Base-by-base conservation (phyloP, 441 rosid species). In the Populus hybrid region DNA sequence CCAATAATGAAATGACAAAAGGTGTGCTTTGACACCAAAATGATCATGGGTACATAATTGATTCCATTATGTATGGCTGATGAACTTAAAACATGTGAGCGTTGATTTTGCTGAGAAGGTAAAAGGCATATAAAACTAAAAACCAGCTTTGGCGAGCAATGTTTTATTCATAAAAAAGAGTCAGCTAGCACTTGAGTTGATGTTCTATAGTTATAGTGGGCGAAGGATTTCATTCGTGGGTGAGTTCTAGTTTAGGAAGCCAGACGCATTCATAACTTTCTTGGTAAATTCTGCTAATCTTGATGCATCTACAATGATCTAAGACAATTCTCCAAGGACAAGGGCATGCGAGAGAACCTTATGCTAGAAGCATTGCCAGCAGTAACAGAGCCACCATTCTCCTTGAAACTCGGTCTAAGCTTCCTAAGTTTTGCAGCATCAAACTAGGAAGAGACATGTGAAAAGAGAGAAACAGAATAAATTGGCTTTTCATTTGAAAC, bases 311-410 rank as follows among this genome's bases (percentile, higher is more conserved):
- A 5, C 20, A 46, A 14, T 46, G 57, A 46, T 46, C 57, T 46
- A 46, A 46, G 1, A 14, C 18, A 46, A 46, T 14, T 46, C 20
- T 46, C 57, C 57, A 46, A 12, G 20, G 57, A 46, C 57, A 46
- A 46, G 57, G 57, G 57, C 57, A 1, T 1, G 57, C 14, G 57
- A 46, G 57, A 46, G 57, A 40, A 95, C 99, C 99, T 94, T 86
- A 92, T 92, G 83, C 78, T 92, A 80, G 99, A 94, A 82, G 99
- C 97, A 90, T 95, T 95, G 76, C 98, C 99, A 24, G 99, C 99
- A 69, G 98, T 95, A 72, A 95, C 94, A 72, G 99, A 82, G 78
- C 99, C 99, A 12, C 97, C 93, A 76, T 88, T 80, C 78, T 81
- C 85, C 88, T 94, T 94, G 84, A 95, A 95, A 84, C 94, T 95